Base-by-base conservation (phyloP, 768 basidiomycete genomes). In the Polyporus arcularius region DNA sequence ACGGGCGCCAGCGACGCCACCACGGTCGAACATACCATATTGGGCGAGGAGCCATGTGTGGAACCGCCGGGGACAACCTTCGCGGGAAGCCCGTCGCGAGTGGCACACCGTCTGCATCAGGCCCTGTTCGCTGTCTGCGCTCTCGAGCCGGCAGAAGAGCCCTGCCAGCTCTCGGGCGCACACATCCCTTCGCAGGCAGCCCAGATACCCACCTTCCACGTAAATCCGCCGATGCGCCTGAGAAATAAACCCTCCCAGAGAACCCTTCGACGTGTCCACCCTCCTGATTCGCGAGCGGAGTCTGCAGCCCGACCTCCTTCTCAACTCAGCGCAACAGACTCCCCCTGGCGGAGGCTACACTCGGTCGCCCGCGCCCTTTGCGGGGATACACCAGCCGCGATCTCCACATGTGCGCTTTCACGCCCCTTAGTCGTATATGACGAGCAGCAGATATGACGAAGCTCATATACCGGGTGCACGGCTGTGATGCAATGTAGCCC, bases 221-320 rank as follows among this genome's bases (percentile, higher is more conserved):
- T 40, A 54, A 47, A 43, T 60, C 58, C 58, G 58, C 58, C 58
- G 58, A 60, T 26, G 21, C 21, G 21, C 21, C 21, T 26, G 21
- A 26, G 21, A 52, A 15, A 16, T 8, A 45, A 16, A n/a, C 43
- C 43, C 43, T n/a, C 43, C n/a, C 18, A 43, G 2, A 18, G 15
- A 43, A n/a, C 15, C 15, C 43, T 16, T 45, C 43, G 43, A 45
- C 43, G 43, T 45, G 43, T 45, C n/a, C 43, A n/a, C 35, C 43
- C 43, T 21, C n/a, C n/a, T 63, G 61, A 63, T 63, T 54, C 28
- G 46, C 61, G 61, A 51, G 57, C 61, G 57, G 61, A 58, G 52
- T 54, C 45, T 54, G 35, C 35, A 35, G 35, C 35, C 21, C 21
- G 35, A 11, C 48, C 3, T 30, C n/a, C 40, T n/a, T 5, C 47